phyloP scores from a whole-genome alignment of 306 rosid genomes.

The Fragaria ananassa region DNA sequence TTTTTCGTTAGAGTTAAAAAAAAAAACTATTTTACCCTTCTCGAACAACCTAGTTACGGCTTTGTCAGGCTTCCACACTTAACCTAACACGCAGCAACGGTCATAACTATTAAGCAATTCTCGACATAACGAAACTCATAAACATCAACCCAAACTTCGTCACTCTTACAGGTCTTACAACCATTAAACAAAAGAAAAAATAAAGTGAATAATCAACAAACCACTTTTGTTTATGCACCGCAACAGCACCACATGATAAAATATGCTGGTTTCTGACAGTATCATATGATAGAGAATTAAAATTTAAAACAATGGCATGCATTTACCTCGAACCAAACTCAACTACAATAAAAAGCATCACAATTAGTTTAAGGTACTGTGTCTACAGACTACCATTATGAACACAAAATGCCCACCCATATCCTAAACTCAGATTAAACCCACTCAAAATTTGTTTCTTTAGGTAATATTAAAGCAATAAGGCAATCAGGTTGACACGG shows the following conservation, averaged over 20 bases:
- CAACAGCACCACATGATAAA: not conserved
- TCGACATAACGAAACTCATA: too few species aligned
- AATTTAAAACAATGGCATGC: not conserved
- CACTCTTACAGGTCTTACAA: too few species aligned
- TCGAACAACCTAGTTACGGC: too few species aligned
- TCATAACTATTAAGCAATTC: too few species aligned
- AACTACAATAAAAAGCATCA: not conserved
- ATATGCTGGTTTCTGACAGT: not conserved
- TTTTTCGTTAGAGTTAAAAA: too few species aligned
- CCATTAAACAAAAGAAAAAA: not conserved
- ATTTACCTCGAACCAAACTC: not conserved
- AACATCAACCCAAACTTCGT: too few species aligned
- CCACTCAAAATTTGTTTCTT: conserved; percentile 94
- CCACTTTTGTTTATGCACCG: not conserved
- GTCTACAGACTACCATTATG: not conserved
- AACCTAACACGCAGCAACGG: too few species aligned
- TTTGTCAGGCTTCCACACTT: too few species aligned
- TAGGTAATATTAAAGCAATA: conserved; percentile 81
- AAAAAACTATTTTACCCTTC: too few species aligned
- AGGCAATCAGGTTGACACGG: conserved; percentile 71
- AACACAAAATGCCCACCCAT: not conserved
- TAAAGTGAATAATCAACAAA: not conserved
- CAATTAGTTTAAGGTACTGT: not conserved
- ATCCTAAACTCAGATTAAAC: conserved; percentile 33
- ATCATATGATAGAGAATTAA: not conserved